These are phyloP conservation scores for Rhexocercosporidium sp. DNA, from an alignment of 2,329 filamentous ascomycete species.

Conservation along the genomic window DNA sequence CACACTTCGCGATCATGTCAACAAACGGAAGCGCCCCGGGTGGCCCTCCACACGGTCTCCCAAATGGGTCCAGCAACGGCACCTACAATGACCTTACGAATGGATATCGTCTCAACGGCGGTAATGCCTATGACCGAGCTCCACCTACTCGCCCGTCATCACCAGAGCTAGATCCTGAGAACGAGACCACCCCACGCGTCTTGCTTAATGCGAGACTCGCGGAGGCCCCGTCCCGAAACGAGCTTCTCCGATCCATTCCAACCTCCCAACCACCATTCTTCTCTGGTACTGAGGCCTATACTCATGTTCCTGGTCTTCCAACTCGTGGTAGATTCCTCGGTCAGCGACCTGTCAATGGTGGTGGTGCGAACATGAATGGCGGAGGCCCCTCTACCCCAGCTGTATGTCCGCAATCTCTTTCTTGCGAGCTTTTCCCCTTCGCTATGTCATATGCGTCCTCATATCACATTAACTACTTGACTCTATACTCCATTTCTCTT, in stretches of 20 bases:
- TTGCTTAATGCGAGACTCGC: background rate
- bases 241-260: background rate
- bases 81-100: background rate
- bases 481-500: too few species aligned
- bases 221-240: constrained; percentile 2
- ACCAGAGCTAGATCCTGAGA: background rate
- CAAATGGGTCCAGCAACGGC: background rate
- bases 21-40: background rate
- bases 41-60: background rate
- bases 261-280: constrained; percentile 11
- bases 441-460: too few species aligned
- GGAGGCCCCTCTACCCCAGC: background rate
- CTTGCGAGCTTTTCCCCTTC: too few species aligned
- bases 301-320: background rate
- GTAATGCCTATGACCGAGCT: background rate
- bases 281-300: background rate
- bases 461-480: too few species aligned
- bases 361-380: too few species aligned
- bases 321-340: background rate
- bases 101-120: background rate
- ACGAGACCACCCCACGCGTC: background rate
- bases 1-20: background rate
- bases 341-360: background rate
- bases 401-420: background rate
- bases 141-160: background rate